A percentile compares a stretch with the other conserved stretches of the same genome.
Evolutionary conservation across 306 rosid species (phyloP).

Genomic region (Medicago ruthenica): DNA sequence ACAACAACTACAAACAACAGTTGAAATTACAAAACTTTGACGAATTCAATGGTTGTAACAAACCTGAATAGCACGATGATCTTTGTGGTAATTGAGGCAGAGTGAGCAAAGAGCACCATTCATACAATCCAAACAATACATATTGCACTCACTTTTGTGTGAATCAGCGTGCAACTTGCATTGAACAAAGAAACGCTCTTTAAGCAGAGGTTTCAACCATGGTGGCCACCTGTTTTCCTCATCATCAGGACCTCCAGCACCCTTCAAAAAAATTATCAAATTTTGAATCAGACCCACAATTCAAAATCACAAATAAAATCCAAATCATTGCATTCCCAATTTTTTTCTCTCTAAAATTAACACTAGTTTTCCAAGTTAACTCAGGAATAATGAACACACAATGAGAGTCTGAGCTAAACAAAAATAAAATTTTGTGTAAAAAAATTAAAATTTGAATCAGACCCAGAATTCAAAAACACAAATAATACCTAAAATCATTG

Average conservation of each 20-base stretch:
- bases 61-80: slow-evolving; percentile 93
- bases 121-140: slow-evolving; percentile 95
- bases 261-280: slow-evolving; percentile 48
- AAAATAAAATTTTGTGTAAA: neutral
- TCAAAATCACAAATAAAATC: neutral
- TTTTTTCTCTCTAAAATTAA: neutral
- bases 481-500: neutral
- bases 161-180: slow-evolving; percentile 86
- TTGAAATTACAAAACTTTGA: neutral
- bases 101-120: slow-evolving; percentile 90
- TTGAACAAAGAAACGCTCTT: slow-evolving; percentile 85
- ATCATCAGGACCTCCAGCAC: slow-evolving; percentile 88
- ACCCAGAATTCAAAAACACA: slow-evolving; percentile 25
- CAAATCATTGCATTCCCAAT: slow-evolving; percentile 24
- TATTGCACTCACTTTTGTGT: slow-evolving; percentile 92
- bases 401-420: neutral
- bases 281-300: slow-evolving; percentile 37
- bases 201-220: slow-evolving; percentile 89
- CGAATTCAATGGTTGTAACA: neutral
- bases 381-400: neutral
- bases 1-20: neutral
- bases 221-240: slow-evolving; percentile 90
- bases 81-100: slow-evolving; percentile 78
- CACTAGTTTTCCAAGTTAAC: neutral
- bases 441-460: slow-evolving; percentile 27